A percentile compares a stretch with the other conserved stretches of the same genome.
Evolutionary conservation across 208 protist genomes (phyloP).

Genomic region (Trypanosoma cruzi): DNA sequence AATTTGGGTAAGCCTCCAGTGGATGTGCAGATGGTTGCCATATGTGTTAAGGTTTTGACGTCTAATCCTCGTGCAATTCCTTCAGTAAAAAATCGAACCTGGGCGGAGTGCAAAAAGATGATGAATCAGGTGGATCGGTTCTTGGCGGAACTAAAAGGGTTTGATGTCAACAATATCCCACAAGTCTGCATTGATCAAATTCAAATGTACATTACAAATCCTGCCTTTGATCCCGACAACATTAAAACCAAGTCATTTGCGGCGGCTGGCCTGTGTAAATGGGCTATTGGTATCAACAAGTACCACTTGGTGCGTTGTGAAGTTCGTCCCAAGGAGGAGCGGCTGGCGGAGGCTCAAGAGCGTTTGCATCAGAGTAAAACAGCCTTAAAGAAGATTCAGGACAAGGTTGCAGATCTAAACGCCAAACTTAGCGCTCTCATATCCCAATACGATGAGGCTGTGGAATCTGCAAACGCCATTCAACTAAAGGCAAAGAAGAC

Average conservation of each 20-base stretch:
- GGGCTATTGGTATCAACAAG: conserved; percentile 96
- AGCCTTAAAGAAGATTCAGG: conserved; percentile 94
- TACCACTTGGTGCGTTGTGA: conserved; percentile 97
- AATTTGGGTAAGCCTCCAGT: conserved; percentile 96
- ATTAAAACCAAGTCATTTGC: conserved; percentile 95
- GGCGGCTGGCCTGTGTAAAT: conserved; percentile 97
- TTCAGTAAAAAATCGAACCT: conserved; percentile 90
- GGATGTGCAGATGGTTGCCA: conserved; percentile 96
- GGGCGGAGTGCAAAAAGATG: conserved; percentile 97
- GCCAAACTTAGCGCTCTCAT: conserved; percentile 94
- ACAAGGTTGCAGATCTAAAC: conserved; percentile 95
- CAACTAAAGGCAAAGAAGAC: conserved; percentile 95
- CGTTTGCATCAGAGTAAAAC: conserved; percentile 86
- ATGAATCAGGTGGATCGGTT: conserved; percentile 97
- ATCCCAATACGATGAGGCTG: conserved; percentile 94
- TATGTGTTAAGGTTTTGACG: conserved; percentile 95
- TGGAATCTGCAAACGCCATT: conserved; percentile 93
- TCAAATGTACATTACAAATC: conserved; percentile 93
- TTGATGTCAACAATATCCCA: conserved; percentile 97
- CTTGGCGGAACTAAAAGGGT: conserved; percentile 92
- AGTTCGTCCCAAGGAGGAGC: conserved; percentile 97
- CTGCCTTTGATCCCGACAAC: conserved; percentile 89
- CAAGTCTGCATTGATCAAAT: conserved; percentile 95
- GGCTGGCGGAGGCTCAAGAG: conserved; percentile 91
- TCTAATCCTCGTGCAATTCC: conserved; percentile 92